Evolutionary conservation across 352 stramenopile genomes (phyloP).

Genomic region (Lagenidium sp.): DNA sequence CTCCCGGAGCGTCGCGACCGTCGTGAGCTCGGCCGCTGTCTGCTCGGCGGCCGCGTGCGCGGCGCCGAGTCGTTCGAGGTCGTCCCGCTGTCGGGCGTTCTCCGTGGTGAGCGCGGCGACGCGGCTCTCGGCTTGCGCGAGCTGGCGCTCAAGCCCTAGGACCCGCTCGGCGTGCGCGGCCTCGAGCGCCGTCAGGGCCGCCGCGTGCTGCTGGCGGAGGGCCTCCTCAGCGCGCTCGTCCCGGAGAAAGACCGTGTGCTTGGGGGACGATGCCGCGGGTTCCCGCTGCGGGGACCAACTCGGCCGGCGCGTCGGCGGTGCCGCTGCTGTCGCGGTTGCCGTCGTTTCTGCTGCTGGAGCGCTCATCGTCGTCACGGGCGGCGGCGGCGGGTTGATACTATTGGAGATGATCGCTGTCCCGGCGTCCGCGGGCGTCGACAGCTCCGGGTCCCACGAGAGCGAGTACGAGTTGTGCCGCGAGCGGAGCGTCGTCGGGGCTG

Average conservation of each 20-base stretch:
- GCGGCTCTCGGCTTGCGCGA: background rate
- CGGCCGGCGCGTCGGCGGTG: background rate
- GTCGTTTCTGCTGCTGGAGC: constrained; percentile 2
- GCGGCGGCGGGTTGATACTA: too few species aligned
- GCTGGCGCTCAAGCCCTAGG: background rate
- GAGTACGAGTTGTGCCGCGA: constrained; percentile 36
- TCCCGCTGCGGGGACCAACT: too few species aligned
- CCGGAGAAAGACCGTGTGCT: constrained; percentile 5
- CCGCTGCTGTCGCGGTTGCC: background rate
- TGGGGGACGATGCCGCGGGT: background rate
- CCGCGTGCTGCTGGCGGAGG: constrained; percentile 5
- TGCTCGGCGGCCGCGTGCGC: constrained; percentile 3
- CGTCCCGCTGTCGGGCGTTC: too few species aligned
- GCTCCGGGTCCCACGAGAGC: constrained; percentile 37
- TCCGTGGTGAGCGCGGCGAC: background rate
- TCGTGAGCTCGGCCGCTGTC: background rate
- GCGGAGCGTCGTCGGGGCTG: background rate
- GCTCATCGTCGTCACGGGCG: constrained; percentile 3
- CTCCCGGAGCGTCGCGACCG: constrained; percentile 3
- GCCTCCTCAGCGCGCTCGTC: constrained; percentile 9
- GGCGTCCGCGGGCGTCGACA: too few species aligned
- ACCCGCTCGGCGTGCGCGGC: background rate
- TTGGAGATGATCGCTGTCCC: too few species aligned
- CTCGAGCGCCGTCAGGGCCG: background rate
- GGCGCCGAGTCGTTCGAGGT: too few species aligned